Evolutionary conservation across 768 basidiomycete genomes (phyloP).

Genomic region (Rhodotorula babjevae): DNA sequence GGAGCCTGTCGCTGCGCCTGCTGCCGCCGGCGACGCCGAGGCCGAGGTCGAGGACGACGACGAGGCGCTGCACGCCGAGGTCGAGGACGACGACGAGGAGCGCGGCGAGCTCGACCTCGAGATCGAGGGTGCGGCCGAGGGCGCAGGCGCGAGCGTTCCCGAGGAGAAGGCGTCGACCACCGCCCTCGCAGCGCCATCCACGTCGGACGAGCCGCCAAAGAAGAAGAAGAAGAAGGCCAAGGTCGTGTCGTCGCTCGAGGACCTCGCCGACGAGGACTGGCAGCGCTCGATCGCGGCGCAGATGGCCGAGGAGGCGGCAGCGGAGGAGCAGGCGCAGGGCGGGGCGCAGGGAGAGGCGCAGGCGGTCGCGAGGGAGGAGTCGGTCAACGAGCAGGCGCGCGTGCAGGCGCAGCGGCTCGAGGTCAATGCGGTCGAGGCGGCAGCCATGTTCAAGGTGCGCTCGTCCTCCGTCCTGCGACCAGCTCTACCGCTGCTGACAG

Average conservation of each 20-base stretch:
- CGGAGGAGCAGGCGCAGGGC: slow-evolving; percentile 53
- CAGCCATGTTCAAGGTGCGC: slow-evolving; percentile 70
- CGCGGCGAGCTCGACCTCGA: slow-evolving; percentile 40
- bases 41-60: background rate
- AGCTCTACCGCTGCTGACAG: background rate
- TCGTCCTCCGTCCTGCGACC: background rate
- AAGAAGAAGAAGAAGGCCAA: slow-evolving; percentile 42
- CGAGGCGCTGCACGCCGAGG: slow-evolving; percentile 21
- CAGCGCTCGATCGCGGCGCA: background rate
- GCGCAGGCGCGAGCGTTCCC: slow-evolving; percentile 41
- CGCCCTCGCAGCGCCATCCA: slow-evolving; percentile 43
- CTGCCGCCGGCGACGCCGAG: slow-evolving; percentile 27
- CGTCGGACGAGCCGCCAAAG: slow-evolving; percentile 46
- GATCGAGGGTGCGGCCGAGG: slow-evolving; percentile 30
- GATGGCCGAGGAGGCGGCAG: slow-evolving; percentile 43
- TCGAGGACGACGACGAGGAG: slow-evolving; percentile 45
- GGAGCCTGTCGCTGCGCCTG: background rate
- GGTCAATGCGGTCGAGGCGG: slow-evolving; percentile 37
- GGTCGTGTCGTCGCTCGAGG: slow-evolving; percentile 37
- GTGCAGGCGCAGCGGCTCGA: background rate
- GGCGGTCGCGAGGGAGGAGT: slow-evolving; percentile 59
- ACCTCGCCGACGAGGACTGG: slow-evolving; percentile 32
- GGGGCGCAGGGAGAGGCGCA: slow-evolving; percentile 21
- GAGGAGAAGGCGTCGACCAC: slow-evolving; percentile 40
- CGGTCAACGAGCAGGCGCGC: slow-evolving; percentile 50